Base-by-base conservation (phyloP, 192 early-diverging fungal genomes). In the Backusella sp. region DNA sequence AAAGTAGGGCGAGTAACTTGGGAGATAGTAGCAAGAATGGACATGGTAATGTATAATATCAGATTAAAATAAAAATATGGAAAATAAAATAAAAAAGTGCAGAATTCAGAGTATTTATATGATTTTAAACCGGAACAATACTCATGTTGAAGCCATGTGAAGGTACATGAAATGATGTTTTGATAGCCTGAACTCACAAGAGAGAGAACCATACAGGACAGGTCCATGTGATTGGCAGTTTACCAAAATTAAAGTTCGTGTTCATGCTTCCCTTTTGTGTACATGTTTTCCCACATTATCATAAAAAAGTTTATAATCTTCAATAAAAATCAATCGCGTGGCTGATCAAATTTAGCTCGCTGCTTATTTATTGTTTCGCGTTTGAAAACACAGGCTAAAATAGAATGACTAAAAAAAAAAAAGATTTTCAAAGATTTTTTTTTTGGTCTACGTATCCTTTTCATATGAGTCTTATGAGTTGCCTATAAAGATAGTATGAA, bases 111-210 rank as follows among this genome's bases (percentile, higher is more conserved):
- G 23, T 62, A 62, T 62, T 62, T 62, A 62, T 62, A 28, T 28
- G 26, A 8, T 28, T 62, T 62, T 62, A 62, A 28, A 62, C 23
- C 56, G 56, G 56, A 62, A 62, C 12, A 62, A 62, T 62, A 8
- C 9, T 28, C 23, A 12, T 23, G 2, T 62, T 28, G 26, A 62
- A 62, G 56, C 56, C 56, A 62, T 62, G 56, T 62, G 56, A 62
- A 62, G 56, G 56, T 4, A 14, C 56, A 62, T 62, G 56, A 62
- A 59, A 62, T 62, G 56, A 62, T 62, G 56, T 62, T 62, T 62
- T 62, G 56, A 62, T 28, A 62, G 8, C 3, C 56, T 62, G 56
- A 49, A 62, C 56, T 62, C 56, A 62, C 26, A 28, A 62, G 56
- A 28, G 21, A 59, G 19, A 56, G 53, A 56, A 56, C 53, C 53